Conservation (phyloP, 805 yeast species). For the Myxozyma monticola region DNA sequence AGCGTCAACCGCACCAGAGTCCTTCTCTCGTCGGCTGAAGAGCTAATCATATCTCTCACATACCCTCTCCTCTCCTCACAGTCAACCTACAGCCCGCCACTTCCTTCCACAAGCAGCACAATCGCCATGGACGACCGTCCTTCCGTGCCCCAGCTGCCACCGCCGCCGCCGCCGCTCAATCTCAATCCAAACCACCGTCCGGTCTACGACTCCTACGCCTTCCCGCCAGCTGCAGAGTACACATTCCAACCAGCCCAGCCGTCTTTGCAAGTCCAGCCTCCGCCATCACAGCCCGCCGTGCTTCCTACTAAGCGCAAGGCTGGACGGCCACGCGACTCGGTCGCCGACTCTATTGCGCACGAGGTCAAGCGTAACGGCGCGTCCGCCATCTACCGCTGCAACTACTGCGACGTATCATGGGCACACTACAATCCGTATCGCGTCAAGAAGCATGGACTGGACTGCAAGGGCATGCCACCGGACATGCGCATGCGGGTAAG, state of each 20-base stretch:
- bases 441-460: conserved; percentile 30
- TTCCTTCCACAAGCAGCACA: too few relatives aligned
- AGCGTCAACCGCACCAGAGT: too few relatives aligned
- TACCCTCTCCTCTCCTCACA: too few relatives aligned
- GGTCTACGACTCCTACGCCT: not conserved
- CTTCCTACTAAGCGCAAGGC: conserved; percentile 25
- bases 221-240: too few relatives aligned
- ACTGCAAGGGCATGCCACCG: conserved; percentile 29
- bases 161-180: not conserved
- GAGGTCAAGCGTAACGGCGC: conserved; percentile 28
- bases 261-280: not conserved
- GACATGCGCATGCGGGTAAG: conserved; percentile 21
- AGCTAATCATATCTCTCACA: too few relatives aligned
- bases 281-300: not conserved
- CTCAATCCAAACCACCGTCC: not conserved
- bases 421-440: conserved; percentile 30
- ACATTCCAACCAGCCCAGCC: not conserved
- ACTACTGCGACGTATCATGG: conserved; percentile 30
- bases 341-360: conserved; percentile 30
- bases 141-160: not conserved
- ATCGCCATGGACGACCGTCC: too few relatives aligned
- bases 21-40: too few relatives aligned
- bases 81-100: too few relatives aligned
- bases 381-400: conserved; percentile 26
- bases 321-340: conserved; percentile 31